Evolutionary conservation across 2,329 filamentous ascomycete genomes (phyloP).

Genomic region (Allantophomopsis lycopodina): DNA sequence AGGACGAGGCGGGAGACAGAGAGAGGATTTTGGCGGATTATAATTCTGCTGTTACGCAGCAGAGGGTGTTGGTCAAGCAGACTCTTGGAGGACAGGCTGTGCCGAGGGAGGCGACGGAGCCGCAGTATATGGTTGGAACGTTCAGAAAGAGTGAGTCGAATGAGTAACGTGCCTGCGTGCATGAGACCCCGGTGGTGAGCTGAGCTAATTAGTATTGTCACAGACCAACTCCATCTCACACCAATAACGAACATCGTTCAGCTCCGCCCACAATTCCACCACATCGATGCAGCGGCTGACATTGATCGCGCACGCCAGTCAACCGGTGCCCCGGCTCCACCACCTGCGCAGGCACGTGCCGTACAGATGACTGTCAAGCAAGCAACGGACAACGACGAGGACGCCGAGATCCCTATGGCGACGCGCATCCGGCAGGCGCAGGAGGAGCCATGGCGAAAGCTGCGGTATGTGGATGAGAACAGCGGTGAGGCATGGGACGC

Average conservation of each 20-base stretch:
- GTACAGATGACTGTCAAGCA: constrained; percentile 83
- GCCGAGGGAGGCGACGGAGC: constrained; percentile 44
- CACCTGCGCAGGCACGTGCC: constrained; percentile 46
- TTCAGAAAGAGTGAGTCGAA: constrained; percentile 60
- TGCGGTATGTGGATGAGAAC: constrained; percentile 75
- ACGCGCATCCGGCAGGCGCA: constrained; percentile 66
- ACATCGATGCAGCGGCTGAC: constrained; percentile 75
- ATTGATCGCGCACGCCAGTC: constrained; percentile 31
- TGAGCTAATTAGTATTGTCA: constrained; percentile 1
- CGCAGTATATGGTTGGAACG: constrained; percentile 78
- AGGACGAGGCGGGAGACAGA: constrained; percentile 29
- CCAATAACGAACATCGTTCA: constrained; percentile 74
- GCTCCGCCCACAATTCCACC: constrained; percentile 82
- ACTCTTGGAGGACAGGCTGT: constrained; percentile 73
- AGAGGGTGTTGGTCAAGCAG: constrained; percentile 64
- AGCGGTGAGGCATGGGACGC: constrained; percentile 60
- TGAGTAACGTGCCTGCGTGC: neutral
- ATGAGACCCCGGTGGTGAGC: neutral
- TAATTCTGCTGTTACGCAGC: constrained; percentile 52
- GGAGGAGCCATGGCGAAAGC: constrained; percentile 66
- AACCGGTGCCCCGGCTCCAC: constrained; percentile 8
- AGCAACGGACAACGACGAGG: constrained; percentile 50
- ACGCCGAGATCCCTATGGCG: constrained; percentile 57
- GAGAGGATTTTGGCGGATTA: constrained; percentile 37
- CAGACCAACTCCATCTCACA: constrained; percentile 77